These are phyloP conservation scores for Corylus avellana DNA, from an alignment of 306 rosid genomes.

Conservation along the genomic window DNA sequence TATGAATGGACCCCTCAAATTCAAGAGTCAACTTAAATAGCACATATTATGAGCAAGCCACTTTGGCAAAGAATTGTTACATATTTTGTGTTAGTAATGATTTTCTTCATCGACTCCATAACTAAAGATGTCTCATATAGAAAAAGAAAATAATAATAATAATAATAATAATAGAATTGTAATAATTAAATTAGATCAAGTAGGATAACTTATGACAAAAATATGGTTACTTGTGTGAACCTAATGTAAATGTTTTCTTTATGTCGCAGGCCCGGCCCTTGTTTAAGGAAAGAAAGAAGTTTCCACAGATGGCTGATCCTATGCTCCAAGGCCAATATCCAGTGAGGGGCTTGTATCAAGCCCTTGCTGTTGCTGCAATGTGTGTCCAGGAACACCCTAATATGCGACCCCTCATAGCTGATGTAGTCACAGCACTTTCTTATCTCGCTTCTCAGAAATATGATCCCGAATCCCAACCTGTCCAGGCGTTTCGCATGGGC, in stretches of 20 bases:
- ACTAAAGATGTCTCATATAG: not conserved
- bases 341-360: constrained; percentile 60
- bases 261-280: constrained; percentile 56
- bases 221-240: not conserved
- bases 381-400: constrained; percentile 63
- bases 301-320: constrained; percentile 55
- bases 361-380: constrained; percentile 66
- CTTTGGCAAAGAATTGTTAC: not conserved
- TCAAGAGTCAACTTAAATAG: constrained; percentile 5
- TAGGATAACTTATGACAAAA: not conserved
- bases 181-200: not conserved
- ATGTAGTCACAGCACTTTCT: constrained; percentile 55
- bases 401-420: constrained; percentile 62
- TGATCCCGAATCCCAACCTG: constrained; percentile 38
- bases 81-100: not conserved
- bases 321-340: constrained; percentile 59
- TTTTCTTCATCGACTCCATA: not conserved
- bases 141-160: not conserved
- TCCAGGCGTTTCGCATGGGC: constrained; percentile 26
- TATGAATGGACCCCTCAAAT: not conserved
- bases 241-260: constrained; percentile 8
- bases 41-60: not conserved
- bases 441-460: constrained; percentile 57
- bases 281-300: constrained; percentile 54
- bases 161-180: not conserved